phyloP scores from a whole-genome alignment of 169 alveolate genomes.

The Eimeria nieschulzi region DNA sequence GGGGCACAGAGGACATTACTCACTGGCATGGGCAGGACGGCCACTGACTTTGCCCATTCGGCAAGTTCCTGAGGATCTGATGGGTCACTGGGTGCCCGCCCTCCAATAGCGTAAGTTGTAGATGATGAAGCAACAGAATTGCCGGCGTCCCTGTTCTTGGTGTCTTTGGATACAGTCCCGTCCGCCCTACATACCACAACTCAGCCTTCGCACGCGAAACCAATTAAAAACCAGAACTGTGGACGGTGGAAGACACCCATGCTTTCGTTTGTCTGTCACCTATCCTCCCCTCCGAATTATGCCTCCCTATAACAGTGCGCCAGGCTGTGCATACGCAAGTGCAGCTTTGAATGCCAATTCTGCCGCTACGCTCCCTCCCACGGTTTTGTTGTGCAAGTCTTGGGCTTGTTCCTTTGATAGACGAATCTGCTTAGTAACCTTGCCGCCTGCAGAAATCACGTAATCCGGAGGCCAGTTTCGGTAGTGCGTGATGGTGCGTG shows the following conservation, averaged over 20 bases:
- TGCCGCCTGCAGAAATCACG: constrained; percentile 80
- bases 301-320: no score
- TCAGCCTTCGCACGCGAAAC: neutral
- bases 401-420: constrained; percentile 80
- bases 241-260: no score
- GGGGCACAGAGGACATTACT: neutral
- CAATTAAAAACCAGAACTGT: no score
- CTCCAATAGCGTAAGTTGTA: constrained; percentile 54
- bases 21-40: constrained; percentile 72
- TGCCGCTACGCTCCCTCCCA: constrained; percentile 70
- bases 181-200: constrained; percentile 6
- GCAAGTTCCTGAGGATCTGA: constrained; percentile 35
- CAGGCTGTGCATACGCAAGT: neutral
- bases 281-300: no score
- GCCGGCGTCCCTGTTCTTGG: neutral
- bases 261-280: no score
- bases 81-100: constrained; percentile 67
- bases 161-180: neutral
- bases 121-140: neutral
- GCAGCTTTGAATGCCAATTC: neutral
- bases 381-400: constrained; percentile 80
- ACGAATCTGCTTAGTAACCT: constrained; percentile 84
- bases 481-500: no score
- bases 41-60: constrained; percentile 68
- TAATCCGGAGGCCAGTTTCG: neutral